Percentiles rank a stretch among this genome's conserved stretches.
Conservation (phyloP, 139 green algal genomes). For the Chlamydomonas asymmetrica region DNA sequence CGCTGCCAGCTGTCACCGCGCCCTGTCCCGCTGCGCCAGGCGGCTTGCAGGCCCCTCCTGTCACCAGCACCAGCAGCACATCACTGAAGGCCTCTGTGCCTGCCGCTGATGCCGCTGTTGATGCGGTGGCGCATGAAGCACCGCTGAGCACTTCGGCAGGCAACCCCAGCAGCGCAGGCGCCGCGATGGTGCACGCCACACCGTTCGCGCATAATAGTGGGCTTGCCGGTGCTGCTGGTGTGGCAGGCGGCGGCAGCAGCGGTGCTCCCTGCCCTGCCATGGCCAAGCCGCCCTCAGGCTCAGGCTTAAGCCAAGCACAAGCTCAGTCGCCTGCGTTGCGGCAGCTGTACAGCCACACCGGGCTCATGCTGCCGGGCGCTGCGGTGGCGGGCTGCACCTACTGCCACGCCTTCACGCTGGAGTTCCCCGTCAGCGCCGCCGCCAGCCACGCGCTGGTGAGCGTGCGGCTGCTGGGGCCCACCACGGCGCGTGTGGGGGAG, state of each 20-base stretch:
- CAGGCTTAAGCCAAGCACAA: too few relatives aligned
- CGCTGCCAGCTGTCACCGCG: neutral
- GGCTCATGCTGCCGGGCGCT: neutral
- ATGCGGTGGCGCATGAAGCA: too few relatives aligned
- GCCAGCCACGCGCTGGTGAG: slow-evolving; percentile 20
- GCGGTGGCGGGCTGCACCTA: neutral
- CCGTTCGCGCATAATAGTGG: neutral
- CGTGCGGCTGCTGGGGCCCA: slow-evolving; percentile 24
- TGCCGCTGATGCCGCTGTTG: too few relatives aligned
- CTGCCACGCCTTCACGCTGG: slow-evolving; percentile 10
- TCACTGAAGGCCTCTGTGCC: too few relatives aligned
- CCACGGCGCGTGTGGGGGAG: slow-evolving; percentile 1
- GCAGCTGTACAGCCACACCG: neutral
- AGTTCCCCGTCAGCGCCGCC: slow-evolving; percentile 18
- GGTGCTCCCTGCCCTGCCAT: too few relatives aligned
- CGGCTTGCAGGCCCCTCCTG: too few relatives aligned
- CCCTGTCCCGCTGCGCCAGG: neutral
- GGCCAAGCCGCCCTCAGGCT: too few relatives aligned
- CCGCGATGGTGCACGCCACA: too few relatives aligned
- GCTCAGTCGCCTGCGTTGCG: neutral
- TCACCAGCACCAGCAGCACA: too few relatives aligned
- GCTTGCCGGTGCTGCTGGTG: neutral
- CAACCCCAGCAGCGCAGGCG: too few relatives aligned
- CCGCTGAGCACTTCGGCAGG: too few relatives aligned
- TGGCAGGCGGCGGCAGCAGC: neutral